Evolutionary conservation across 2,329 filamentous ascomycete genomes (phyloP).

Genomic region (Sporothrix inflata): DNA sequence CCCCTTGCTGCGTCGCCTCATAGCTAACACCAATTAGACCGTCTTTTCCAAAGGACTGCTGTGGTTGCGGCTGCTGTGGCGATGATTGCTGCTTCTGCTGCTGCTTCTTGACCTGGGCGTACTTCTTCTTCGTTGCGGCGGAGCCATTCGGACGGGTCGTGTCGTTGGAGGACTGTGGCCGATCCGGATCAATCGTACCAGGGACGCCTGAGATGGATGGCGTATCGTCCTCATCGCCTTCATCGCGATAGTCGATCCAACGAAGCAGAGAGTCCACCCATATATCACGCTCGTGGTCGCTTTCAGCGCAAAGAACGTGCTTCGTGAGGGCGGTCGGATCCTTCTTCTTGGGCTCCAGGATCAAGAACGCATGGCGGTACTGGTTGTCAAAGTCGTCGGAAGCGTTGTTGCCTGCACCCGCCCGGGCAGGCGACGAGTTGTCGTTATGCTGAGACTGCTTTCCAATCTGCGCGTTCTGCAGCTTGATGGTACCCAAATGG

Average conservation of each 20-base stretch:
- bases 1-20: constrained; percentile 57
- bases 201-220: background rate
- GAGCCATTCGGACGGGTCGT: background rate
- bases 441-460: constrained; percentile 75
- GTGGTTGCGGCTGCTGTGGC: constrained; percentile 29
- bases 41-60: constrained; percentile 43
- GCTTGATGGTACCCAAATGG: constrained; percentile 90
- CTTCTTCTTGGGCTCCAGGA: constrained; percentile 94
- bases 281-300: constrained; percentile 84
- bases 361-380: constrained; percentile 93
- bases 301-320: constrained; percentile 95
- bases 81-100: constrained; percentile 41
- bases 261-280: constrained; percentile 91
- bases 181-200: constrained; percentile 45
- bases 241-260: constrained; percentile 78
- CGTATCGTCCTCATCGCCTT: constrained; percentile 55
- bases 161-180: constrained; percentile 45
- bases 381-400: constrained; percentile 86
- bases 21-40: constrained; percentile 62
- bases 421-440: constrained; percentile 64
- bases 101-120: constrained; percentile 50
- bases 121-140: constrained; percentile 48
- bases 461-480: constrained; percentile 88
- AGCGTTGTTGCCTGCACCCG: constrained; percentile 33
- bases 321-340: constrained; percentile 86